Conservation (phyloP, 2,329 filamentous ascomycete species). For the Epichloe amarillans region DNA sequence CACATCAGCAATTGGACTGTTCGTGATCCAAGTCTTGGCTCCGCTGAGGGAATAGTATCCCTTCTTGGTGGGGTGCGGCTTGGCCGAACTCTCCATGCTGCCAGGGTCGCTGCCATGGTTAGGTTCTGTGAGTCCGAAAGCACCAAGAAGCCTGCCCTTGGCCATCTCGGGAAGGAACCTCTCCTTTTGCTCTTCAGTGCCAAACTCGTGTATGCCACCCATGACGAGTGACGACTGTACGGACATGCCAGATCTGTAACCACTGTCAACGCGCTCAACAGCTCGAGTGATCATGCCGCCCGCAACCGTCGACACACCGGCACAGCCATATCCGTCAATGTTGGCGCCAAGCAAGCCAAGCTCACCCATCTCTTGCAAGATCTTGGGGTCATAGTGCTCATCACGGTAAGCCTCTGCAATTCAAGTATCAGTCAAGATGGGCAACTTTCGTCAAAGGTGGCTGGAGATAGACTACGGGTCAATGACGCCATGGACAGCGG, state of each 20-base stretch:
- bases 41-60: constrained; percentile 70
- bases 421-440: neutral
- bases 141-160: constrained; percentile 68
- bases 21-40: constrained; percentile 91
- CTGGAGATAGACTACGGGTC: neutral
- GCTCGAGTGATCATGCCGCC: constrained; percentile 83
- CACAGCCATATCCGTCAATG: constrained; percentile 79
- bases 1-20: constrained; percentile 78
- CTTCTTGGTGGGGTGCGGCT: constrained; percentile 69
- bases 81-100: constrained; percentile 80
- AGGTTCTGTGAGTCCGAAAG: constrained; percentile 82
- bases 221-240: constrained; percentile 89
- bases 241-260: constrained; percentile 85
- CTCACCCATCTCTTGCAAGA: constrained; percentile 84
- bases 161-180: constrained; percentile 70
- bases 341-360: constrained; percentile 77
- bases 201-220: constrained; percentile 83
- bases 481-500: neutral
- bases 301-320: constrained; percentile 75
- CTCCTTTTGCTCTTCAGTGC: constrained; percentile 76
- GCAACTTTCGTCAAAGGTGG: constrained; percentile 1
- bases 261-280: constrained; percentile 81
- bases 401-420: constrained; percentile 64
- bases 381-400: constrained; percentile 74
- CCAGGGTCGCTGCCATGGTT: constrained; percentile 89